Base-by-base conservation (phyloP, 306 rosid species). In the Cercis canadensis region DNA sequence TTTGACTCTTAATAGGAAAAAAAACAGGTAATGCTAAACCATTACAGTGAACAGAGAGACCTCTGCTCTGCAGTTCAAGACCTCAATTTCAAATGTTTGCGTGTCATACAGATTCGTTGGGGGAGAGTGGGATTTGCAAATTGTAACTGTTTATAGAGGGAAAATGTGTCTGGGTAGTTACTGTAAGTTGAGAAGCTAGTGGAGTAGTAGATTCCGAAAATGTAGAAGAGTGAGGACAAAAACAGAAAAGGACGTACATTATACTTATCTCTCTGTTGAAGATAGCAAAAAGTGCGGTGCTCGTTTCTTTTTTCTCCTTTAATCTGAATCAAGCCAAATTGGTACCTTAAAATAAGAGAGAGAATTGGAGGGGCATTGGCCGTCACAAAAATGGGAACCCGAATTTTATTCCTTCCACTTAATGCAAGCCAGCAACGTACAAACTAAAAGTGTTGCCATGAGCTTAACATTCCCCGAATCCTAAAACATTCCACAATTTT, bases 231-330 rank as follows among this genome's bases (percentile, higher is more conserved):
- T 3, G 19, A 6, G 6, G 5, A 70, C 4, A 3, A 56, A 46
- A 59, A 65, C 58, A 65, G 11, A 69, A 44, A 17, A 8, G 6
- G 3, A 37, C 0, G 1, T 6, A 34, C 1, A 37, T 37, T 67
- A 78, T 80, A 34, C 86, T 62, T 78, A 56, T 21, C 69, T 50
- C 32, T 57, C 37, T 18, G 40, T 12, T 24, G 37, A 57, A 54
- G 53, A 1, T 52, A 56, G 12, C 56, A 11, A n/a, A 55, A 41
- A 55, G 36, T 11, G 4, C 11, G 10, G 18, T 52, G 61, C 11
- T 34, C 7, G 0, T 15, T 34, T 12, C 32, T 33, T 5, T 3
- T 7, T 43, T 33, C 18, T 24, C 3, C 29, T 24, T 24, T 24
- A n/a, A n/a, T n/a, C n/a, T n/a, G n/a, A n/a, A n/a, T n/a, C n/a